Conservation (phyloP, 805 yeast genomes). For the Saturnispora sanitii region DNA sequence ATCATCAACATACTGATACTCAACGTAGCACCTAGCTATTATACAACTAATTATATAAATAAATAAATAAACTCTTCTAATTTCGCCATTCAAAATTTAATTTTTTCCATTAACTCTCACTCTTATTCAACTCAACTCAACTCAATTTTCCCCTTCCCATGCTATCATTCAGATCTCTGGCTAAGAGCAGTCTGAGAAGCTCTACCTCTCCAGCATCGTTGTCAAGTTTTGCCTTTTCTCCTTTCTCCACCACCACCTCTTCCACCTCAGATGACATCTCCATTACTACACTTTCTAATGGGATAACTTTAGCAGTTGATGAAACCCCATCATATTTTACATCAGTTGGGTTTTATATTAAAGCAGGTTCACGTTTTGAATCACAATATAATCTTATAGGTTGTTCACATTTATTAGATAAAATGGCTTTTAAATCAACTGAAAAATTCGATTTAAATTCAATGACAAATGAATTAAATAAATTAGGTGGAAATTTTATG, state of each 20-base stretch:
- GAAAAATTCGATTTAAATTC: constrained; percentile 45
- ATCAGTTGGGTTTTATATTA: constrained; percentile 80
- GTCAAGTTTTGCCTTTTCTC: background rate
- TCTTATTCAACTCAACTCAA: background rate
- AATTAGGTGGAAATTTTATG: constrained; percentile 89
- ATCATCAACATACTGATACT: too few species aligned
- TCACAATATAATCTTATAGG: constrained; percentile 48
- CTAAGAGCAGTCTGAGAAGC: too few species aligned
- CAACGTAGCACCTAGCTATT: too few species aligned
- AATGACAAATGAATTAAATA: constrained; percentile 67
- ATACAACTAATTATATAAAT: too few species aligned
- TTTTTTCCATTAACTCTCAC: too few species aligned
- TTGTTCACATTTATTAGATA: constrained; percentile 71
- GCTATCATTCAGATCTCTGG: background rate
- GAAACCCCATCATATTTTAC: constrained; percentile 84
- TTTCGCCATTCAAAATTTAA: too few species aligned
- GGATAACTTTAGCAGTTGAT: constrained; percentile 75
- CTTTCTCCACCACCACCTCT: background rate
- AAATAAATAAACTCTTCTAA: too few species aligned
- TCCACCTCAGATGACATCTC: constrained; percentile 3
- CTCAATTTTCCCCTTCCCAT: too few species aligned
- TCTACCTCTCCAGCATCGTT: too few species aligned
- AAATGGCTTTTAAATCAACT: constrained; percentile 77
- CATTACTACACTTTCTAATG: constrained; percentile 45
- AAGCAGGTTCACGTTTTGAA: constrained; percentile 88